Conservation (phyloP, 306 rosid genomes). For the Lotus japonicus region DNA sequence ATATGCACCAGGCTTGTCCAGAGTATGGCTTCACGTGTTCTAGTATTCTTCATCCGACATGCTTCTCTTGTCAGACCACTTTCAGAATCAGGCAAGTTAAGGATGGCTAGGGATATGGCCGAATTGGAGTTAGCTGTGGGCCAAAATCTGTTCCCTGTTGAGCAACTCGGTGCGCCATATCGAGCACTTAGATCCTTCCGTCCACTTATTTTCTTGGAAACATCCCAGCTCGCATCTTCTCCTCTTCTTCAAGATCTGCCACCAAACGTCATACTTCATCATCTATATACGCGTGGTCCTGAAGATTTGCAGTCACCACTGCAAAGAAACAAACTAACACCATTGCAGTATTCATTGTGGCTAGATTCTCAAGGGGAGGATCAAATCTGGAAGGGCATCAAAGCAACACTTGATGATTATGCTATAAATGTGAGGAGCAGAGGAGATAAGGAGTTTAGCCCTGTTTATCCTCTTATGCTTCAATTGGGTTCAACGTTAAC, state of each 20-base stretch:
- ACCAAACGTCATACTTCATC: constrained; percentile 77
- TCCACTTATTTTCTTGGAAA: constrained; percentile 96
- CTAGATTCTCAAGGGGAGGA: constrained; percentile 98
- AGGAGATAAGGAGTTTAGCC: constrained; percentile 92
- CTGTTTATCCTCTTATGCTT: constrained; percentile 93
- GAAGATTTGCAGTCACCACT: constrained; percentile 87
- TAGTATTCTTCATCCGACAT: constrained; percentile 86
- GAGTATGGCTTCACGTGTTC: constrained; percentile 91
- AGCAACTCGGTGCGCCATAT: constrained; percentile 93
- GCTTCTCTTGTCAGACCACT: constrained; percentile 98
- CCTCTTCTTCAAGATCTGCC: constrained; percentile 97
- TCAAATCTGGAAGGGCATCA: constrained; percentile 94
- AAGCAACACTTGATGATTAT: constrained; percentile 89
- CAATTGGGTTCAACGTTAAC: constrained; percentile 75
- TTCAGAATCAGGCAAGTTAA: constrained; percentile 94
- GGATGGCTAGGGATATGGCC: constrained; percentile 99
- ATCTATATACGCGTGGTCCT: constrained; percentile 88
- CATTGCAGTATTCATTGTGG: constrained; percentile 89
- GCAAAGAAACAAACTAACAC: constrained; percentile 84
- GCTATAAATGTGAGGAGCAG: constrained; percentile 74
- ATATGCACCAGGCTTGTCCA: constrained; percentile 92
- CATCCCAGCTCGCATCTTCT: constrained; percentile 79
- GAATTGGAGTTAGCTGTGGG: constrained; percentile 95
- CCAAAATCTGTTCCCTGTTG: constrained; percentile 87
- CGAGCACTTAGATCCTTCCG: constrained; percentile 93